Conservation (phyloP, 345 rosid species). For the Ricinus communis region DNA sequence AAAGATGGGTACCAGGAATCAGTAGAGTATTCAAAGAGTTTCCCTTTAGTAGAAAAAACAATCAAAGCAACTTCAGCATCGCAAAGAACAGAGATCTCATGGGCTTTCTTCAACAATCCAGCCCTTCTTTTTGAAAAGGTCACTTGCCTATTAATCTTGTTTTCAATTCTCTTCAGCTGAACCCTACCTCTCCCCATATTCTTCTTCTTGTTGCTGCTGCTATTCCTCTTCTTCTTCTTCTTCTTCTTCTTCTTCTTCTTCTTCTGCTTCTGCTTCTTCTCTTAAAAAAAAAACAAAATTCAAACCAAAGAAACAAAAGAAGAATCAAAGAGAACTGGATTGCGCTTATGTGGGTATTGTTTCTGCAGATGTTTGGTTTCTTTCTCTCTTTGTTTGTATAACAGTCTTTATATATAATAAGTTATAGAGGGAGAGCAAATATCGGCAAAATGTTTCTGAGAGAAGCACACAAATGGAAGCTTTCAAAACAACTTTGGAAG, state of each 20-base stretch:
- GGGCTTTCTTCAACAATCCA: conserved; percentile 61
- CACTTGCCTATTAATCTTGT: conserved; percentile 65
- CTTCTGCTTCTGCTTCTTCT: too few relatives aligned
- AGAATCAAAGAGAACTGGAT: neutral
- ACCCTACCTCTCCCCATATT: conserved; percentile 46
- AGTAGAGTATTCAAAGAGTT: conserved; percentile 54
- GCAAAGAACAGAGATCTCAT: conserved; percentile 69
- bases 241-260: neutral
- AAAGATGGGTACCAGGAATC: conserved; percentile 40
- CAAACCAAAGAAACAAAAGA: neutral
- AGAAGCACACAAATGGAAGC: conserved; percentile 3
- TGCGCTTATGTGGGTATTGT: neutral
- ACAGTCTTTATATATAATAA: neutral
- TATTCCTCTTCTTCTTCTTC: neutral
- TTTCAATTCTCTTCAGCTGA: conserved; percentile 64
- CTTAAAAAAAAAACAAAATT: neutral
- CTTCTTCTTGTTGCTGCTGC: neutral
- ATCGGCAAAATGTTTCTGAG: neutral
- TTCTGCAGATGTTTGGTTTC: too few relatives aligned
- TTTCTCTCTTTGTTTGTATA: too few relatives aligned
- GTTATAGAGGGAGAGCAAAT: neutral
- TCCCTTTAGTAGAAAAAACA: conserved; percentile 62
- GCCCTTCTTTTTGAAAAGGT: conserved; percentile 60
- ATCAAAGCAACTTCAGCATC: conserved; percentile 65
- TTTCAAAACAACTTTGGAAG: conserved; percentile 2